phyloP scores from a whole-genome alignment of 2,329 filamentous ascomycete species.

The Penicillium sp. region DNA sequence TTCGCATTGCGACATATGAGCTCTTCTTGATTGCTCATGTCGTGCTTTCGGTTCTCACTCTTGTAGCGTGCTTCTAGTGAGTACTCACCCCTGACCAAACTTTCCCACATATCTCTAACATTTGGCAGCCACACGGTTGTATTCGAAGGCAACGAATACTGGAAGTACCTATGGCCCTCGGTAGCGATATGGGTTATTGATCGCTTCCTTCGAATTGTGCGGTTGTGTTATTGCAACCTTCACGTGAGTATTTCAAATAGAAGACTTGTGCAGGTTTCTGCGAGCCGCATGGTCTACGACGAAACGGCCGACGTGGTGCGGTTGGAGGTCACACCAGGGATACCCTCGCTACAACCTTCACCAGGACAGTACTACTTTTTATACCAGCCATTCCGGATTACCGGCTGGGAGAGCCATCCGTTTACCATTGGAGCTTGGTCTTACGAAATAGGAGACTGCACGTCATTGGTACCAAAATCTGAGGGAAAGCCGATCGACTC shows the following conservation, averaged over 20 bases:
- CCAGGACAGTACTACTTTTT: constrained; percentile 54
- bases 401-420: constrained; percentile 53
- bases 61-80: constrained; percentile 51
- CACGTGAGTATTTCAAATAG: constrained; percentile 28
- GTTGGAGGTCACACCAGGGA: constrained; percentile 44
- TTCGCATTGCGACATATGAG: constrained; percentile 47
- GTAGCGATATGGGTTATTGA: constrained; percentile 51
- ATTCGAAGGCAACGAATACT: constrained; percentile 48
- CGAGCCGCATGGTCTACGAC: constrained; percentile 45
- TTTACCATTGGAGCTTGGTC: constrained; percentile 46
- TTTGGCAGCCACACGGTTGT: constrained; percentile 46
- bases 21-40: constrained; percentile 44
- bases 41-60: constrained; percentile 37
- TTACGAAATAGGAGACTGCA: constrained; percentile 10
- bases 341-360: constrained; percentile 33
- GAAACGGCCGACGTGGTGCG: constrained; percentile 46
- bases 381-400: constrained; percentile 45
- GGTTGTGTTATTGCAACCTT: constrained; percentile 47
- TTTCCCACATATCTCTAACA: background rate
- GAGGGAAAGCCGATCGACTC: constrained; percentile 7
- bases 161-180: constrained; percentile 52
- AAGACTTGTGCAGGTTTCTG: constrained; percentile 30
- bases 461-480: background rate
- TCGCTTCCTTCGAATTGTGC: constrained; percentile 44
- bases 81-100: constrained; percentile 12